phyloP scores from a whole-genome alignment of 2,329 filamentous ascomycete genomes.

The Talaromyces sp. region DNA sequence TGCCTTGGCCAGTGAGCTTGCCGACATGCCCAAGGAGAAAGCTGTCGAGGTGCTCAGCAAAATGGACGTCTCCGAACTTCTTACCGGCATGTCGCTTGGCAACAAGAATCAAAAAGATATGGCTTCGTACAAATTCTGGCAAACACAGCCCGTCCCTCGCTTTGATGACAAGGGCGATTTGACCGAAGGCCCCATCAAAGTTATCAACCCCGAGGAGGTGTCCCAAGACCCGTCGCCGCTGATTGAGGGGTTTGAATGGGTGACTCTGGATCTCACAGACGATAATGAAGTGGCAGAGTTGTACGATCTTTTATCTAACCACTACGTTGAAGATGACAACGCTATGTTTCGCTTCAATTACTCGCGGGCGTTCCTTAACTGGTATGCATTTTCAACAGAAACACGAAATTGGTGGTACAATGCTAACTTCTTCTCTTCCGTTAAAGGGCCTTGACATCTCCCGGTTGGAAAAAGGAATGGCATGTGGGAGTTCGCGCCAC shows the following conservation, averaged over 20 bases:
- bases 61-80: slow-evolving; percentile 44
- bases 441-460: slow-evolving; percentile 81
- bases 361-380: slow-evolving; percentile 80
- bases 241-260: slow-evolving; percentile 87
- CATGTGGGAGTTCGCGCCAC: slow-evolving; percentile 87
- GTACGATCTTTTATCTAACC: slow-evolving; percentile 82
- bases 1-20: slow-evolving; percentile 68
- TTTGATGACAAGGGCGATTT: slow-evolving; percentile 61
- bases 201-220: slow-evolving; percentile 73
- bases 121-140: slow-evolving; percentile 98
- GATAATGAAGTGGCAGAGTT: slow-evolving; percentile 79
- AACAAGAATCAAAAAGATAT: slow-evolving; percentile 94
- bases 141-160: slow-evolving; percentile 88
- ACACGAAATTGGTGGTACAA: not conserved
- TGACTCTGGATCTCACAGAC: slow-evolving; percentile 77
- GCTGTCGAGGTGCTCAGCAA: slow-evolving; percentile 48
- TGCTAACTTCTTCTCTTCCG: not conserved
- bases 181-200: slow-evolving; percentile 78
- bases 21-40: slow-evolving; percentile 63
- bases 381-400: slow-evolving; percentile 48
- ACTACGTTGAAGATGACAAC: slow-evolving; percentile 96
- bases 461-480: slow-evolving; percentile 91
- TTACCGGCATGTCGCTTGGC: slow-evolving; percentile 59
- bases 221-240: slow-evolving; percentile 71
- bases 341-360: slow-evolving; percentile 98